These are phyloP conservation scores for Peronospora farinosa DNA, from an alignment of 352 stramenopile genomes.

Conservation along the genomic window DNA sequence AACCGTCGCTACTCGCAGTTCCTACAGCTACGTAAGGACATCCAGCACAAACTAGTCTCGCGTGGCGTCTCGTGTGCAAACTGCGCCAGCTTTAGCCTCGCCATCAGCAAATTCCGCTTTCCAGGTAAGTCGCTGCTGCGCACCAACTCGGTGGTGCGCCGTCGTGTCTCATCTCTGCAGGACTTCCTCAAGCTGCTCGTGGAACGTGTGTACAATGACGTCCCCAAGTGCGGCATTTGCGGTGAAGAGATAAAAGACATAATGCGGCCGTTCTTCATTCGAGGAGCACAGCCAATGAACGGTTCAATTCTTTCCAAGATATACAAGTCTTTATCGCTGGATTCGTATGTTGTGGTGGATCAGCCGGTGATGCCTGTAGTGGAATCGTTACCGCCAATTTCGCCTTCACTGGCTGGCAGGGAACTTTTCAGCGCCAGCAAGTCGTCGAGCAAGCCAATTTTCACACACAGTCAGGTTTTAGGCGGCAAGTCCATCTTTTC, in stretches of 20 bases:
- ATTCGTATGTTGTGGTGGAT: constrained; percentile 54
- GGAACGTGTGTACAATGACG: constrained; percentile 58
- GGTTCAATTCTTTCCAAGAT: constrained; percentile 67
- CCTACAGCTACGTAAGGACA: constrained; percentile 64
- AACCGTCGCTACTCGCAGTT: constrained; percentile 86
- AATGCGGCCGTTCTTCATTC: constrained; percentile 69
- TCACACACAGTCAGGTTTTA: constrained; percentile 31
- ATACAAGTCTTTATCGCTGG: constrained; percentile 61
- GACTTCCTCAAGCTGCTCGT: constrained; percentile 71
- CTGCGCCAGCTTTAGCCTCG: constrained; percentile 58
- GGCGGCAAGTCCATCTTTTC: constrained; percentile 30
- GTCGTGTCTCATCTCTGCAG: constrained; percentile 60
- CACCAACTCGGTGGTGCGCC: constrained; percentile 64
- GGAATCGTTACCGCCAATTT: constrained; percentile 31
- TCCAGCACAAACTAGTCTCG: constrained; percentile 41
- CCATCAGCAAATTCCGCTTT: constrained; percentile 58
- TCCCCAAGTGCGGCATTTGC: constrained; percentile 69
- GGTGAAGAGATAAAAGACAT: constrained; percentile 61
- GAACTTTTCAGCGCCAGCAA: constrained; percentile 37
- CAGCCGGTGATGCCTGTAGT: constrained; percentile 28
- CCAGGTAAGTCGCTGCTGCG: constrained; percentile 60
- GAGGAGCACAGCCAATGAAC: constrained; percentile 68
- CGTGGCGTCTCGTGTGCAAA: constrained; percentile 43
- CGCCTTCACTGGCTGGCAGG: constrained; percentile 14
- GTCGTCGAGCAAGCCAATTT: constrained; percentile 34